Evolutionary conservation across 2,329 filamentous ascomycete species (phyloP), one percentile per base, ranked within the genome.

Genomic region (Monosporascus sp.): DNA sequence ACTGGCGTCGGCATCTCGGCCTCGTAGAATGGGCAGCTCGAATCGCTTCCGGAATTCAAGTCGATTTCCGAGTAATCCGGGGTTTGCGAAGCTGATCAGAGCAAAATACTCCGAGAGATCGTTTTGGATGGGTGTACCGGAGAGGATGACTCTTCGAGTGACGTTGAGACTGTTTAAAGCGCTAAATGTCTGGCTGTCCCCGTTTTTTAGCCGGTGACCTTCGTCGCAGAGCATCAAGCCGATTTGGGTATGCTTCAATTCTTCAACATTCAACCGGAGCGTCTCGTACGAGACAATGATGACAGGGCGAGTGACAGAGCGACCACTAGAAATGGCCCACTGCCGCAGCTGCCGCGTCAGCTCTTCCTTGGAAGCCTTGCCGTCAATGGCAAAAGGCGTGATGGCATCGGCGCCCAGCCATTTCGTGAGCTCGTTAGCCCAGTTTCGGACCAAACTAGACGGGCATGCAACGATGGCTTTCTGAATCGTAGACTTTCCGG

Each of bases 251-350:
- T 94, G 85, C 63, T 88, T 93, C 51, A 99, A 81, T 69, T 96
- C 90, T 39, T 95, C 90, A 15, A 90, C 88, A 63, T 99, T 94
- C 51, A 97, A 76, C 52, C 94, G 87, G 17, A 99, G 78, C 0
- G 94, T 97, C 70, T 99, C 94, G 66, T 99, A 99, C 0, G 94
- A 99, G 43, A 99, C 92, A 54, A 99, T 99, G 50, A 99, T 88
- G 37, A 97, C 92, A 0, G 94, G 94, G 37, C 94, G 81, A 3
- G 92, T 94, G 22, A 99, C 85, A 14, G 90, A 79, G 48, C 95
- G 87, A n/a, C 94, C 94, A 35, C 83, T 90, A 5, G 93, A 84
- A 65, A 96, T 94, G 1, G 90, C 89, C 94, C 94, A 99, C 69
- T 97, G 94, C 38, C 90, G 87, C 58, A 99, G 80, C 66, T 99